Base-by-base conservation (phyloP, 73 alveolate genomes). In the Breviolum minutum region DNA sequence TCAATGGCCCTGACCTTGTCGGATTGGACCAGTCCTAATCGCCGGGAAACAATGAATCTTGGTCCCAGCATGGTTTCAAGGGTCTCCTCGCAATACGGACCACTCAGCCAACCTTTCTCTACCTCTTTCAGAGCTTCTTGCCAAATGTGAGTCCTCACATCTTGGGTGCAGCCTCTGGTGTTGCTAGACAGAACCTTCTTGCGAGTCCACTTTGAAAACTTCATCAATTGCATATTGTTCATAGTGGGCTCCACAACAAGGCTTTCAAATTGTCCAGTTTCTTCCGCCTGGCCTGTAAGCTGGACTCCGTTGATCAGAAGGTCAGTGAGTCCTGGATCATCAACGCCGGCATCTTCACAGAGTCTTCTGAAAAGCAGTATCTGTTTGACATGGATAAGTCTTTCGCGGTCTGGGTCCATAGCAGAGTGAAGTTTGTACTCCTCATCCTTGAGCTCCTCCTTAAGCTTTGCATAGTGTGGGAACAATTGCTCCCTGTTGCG, bases 301-400 rank as follows among this genome's bases (percentile, higher is more conserved):
- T 17, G 12, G 26, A 71, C 96, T 7, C 96, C 96, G 20, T 66
- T 20, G n/a, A 27, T 27, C 71, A 66, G 62, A 4, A 70, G 12
- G 22, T 70, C 71, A 10, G 27, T 7, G 5, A 89, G 86, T 13
- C 22, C 62, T 0, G 8, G 73, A 89, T 89, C 96, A 14, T 70
- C 87, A 4, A 89, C 86, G 2, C 85, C 87, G 12, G 96, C 96
- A 26, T 89, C 86, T 24, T 63, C 96, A 19, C 74, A 30, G 63
- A 24, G 32, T 27, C 22, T 7, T 10, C 40, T 14, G 29, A 89
- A 69, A 8, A 89, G 74, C 61, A 89, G 61, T 3, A 89, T 8
- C 60, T 69, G 7, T 24, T 87, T 87, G 62, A 69, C 96, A 7
- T 20, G 8, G 17, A 70, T 14, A 24, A 89, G 8, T 0, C 9